Percentiles rank a stretch among this genome's conserved stretches.
phyloP scores from a whole-genome alignment of 345 rosid genomes.

The Arabidopsis arenosa region DNA sequence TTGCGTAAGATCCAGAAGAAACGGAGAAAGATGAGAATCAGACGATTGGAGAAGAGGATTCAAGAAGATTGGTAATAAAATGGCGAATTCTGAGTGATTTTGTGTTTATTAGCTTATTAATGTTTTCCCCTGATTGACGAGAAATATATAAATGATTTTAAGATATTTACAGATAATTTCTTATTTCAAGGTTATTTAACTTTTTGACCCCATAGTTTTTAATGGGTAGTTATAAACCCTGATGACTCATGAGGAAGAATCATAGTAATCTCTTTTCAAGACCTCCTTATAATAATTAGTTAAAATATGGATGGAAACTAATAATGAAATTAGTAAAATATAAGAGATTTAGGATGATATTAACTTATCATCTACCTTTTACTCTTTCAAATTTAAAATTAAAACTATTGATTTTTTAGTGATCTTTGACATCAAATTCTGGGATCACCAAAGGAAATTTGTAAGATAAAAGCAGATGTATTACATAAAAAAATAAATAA shows the following conservation, averaged over 20 bases:
- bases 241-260: not conserved
- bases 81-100: constrained; percentile 11
- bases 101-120: not conserved
- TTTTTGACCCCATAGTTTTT: constrained; percentile 4
- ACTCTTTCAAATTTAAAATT: not conserved
- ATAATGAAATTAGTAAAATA: not conserved
- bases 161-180: constrained; percentile 21
- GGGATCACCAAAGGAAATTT: not conserved
- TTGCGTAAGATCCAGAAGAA: constrained; percentile 44
- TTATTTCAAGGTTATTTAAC: not conserved
- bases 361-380: not conserved
- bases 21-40: constrained; percentile 26
- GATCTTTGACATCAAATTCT: not conserved
- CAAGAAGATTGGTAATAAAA: constrained; percentile 23
- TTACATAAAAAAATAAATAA: not conserved
- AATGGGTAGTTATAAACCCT: not conserved
- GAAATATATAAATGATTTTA: constrained; percentile 7
- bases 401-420: not conserved
- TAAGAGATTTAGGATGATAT: not conserved
- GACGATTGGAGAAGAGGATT: constrained; percentile 14
- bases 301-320: not conserved
- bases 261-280: not conserved
- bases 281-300: not conserved
- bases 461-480: not conserved
- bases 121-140: constrained; percentile 25